These are phyloP conservation scores for Stachybotrys chartarum DNA, from an alignment of 2,329 filamentous ascomycete genomes.

Conservation along the genomic window DNA sequence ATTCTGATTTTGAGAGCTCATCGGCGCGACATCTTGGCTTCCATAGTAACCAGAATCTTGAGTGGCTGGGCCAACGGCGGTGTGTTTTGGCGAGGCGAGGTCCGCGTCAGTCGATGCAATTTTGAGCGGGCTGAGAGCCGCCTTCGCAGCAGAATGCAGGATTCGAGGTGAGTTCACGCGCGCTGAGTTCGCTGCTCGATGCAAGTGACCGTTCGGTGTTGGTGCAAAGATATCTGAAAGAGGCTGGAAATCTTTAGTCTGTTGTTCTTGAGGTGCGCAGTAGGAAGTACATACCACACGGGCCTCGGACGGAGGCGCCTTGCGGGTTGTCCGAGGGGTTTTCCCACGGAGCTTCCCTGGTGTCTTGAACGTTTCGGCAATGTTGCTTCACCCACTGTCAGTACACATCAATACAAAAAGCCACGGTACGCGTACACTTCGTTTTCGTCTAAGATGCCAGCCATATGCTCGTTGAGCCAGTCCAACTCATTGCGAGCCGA, in stretches of 20 bases:
- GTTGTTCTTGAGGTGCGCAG: not conserved
- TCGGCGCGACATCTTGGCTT: constrained; percentile 39
- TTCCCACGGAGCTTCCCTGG: constrained; percentile 77
- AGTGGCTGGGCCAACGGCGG: constrained; percentile 9
- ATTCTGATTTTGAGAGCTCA: constrained; percentile 8
- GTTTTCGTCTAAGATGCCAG: constrained; percentile 80
- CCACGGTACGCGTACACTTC: constrained; percentile 56
- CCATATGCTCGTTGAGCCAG: constrained; percentile 99
- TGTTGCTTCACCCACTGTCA: constrained; percentile 52
- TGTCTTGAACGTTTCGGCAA: constrained; percentile 94
- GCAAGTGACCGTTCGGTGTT: constrained; percentile 46
- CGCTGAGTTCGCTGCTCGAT: constrained; percentile 43
- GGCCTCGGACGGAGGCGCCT: constrained; percentile 47
- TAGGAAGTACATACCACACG: constrained; percentile 50
- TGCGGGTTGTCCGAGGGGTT: constrained; percentile 66
- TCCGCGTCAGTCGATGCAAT: constrained; percentile 15
- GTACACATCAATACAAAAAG: not conserved
- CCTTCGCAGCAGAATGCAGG: constrained; percentile 43
- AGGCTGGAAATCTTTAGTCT: constrained; percentile 37
- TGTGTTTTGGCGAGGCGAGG: not conserved
- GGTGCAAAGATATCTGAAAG: constrained; percentile 52
- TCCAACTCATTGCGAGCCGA: constrained; percentile 90
- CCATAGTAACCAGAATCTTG: constrained; percentile 68
- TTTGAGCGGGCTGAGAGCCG: constrained; percentile 26
- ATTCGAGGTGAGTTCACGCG: constrained; percentile 51